Conservation (phyloP, 2,329 filamentous ascomycete species). For the Mollisiaceae sp. region DNA sequence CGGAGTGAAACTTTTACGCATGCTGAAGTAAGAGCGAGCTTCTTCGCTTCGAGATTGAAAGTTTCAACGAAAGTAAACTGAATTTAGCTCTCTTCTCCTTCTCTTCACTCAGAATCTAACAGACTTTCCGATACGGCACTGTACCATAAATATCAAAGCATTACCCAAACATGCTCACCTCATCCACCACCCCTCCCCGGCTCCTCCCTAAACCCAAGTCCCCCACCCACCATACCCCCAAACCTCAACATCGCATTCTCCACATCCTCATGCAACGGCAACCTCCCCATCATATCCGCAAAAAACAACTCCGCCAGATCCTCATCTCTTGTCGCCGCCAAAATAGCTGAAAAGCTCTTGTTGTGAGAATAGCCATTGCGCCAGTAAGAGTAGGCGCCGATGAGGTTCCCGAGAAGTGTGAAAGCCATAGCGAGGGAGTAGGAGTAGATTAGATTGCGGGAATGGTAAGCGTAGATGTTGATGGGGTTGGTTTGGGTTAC, state of each 20-base stretch:
- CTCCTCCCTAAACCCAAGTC: conserved; percentile 12
- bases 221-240: conserved; percentile 19
- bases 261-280: conserved; percentile 21
- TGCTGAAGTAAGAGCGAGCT: no score
- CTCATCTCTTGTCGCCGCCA: conserved; percentile 27
- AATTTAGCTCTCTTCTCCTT: no score
- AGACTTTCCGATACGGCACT: no score
- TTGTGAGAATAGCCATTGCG: conserved; percentile 28
- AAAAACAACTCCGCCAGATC: conserved; percentile 19
- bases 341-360: conserved; percentile 31
- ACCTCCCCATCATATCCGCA: conserved; percentile 18
- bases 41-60: no score
- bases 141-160: no score
- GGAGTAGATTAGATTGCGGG: conserved; percentile 22
- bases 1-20: no score
- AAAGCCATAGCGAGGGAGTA: conserved; percentile 28
- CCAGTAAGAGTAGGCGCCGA: conserved; percentile 29
- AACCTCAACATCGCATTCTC: conserved; percentile 17
- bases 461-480: conserved; percentile 29
- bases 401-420: conserved; percentile 21
- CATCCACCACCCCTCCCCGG: no score
- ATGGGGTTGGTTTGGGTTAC: conserved; percentile 11
- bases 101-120: no score
- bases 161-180: no score
- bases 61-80: no score